These are phyloP conservation scores for Antonospora locustae DNA, from an alignment of 371 early-diverging fungal species.

Conservation along the genomic window DNA sequence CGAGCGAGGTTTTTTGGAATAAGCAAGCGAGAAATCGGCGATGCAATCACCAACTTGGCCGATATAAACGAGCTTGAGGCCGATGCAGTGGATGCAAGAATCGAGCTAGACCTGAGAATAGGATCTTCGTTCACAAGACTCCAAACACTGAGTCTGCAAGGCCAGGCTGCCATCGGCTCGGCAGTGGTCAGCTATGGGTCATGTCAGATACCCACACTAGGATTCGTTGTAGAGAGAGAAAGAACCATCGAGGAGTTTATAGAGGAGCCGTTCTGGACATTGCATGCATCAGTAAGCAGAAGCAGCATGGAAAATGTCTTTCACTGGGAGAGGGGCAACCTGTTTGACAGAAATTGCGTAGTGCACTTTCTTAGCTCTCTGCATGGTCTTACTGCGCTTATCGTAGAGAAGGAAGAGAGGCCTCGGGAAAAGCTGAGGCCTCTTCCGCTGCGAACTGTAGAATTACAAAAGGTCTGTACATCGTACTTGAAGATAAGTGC, in stretches of 20 bases:
- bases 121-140: constrained; percentile 87
- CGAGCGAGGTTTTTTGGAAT: constrained; percentile 58
- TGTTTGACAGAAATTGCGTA: constrained; percentile 54
- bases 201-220: constrained; percentile 96
- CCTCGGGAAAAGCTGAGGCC: constrained; percentile 58
- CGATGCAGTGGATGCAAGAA: constrained; percentile 73
- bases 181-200: constrained; percentile 76
- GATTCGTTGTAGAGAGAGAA: constrained; percentile 87
- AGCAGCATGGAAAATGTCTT: constrained; percentile 25
- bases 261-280: constrained; percentile 74
- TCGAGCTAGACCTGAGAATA: constrained; percentile 83
- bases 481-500: constrained; percentile 62
- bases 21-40: constrained; percentile 61
- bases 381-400: background rate
- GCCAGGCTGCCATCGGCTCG: constrained; percentile 50
- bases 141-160: constrained; percentile 64
- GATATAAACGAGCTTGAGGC: constrained; percentile 63
- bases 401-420: constrained; percentile 9
- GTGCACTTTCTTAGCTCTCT: constrained; percentile 30
- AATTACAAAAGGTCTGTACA: constrained; percentile 71
- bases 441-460: constrained; percentile 78
- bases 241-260: constrained; percentile 65
- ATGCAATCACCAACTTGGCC: constrained; percentile 64
- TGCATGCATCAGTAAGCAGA: constrained; percentile 48
- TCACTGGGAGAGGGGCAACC: constrained; percentile 46